Percentiles rank a stretch among this genome's conserved stretches.
These are phyloP conservation scores for Wallacemonas sp. DNA, from an alignment of 208 protist species.

Conservation along the genomic window DNA sequence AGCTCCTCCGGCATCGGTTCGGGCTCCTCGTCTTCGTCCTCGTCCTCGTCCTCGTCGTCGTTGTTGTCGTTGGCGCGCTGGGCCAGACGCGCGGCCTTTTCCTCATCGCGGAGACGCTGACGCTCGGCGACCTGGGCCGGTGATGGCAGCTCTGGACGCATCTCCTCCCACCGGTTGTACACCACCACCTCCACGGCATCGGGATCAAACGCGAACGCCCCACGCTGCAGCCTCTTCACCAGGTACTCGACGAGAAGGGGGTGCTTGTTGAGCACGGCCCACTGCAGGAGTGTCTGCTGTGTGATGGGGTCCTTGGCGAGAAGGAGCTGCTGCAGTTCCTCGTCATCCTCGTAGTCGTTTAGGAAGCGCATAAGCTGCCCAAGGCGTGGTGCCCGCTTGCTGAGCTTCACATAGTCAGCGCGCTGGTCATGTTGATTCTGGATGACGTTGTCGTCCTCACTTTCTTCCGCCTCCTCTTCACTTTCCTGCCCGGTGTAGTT, in stretches of 20 bases:
- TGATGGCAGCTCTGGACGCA: slow-evolving; percentile 75
- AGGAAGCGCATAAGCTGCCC: slow-evolving; percentile 76
- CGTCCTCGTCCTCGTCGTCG: slow-evolving; percentile 62
- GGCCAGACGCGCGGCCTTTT: slow-evolving; percentile 60
- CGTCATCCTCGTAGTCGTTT: slow-evolving; percentile 85
- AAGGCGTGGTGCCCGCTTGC: slow-evolving; percentile 59
- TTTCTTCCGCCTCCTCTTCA: slow-evolving; percentile 41
- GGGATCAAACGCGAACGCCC: slow-evolving; percentile 79
- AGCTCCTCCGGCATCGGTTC: slow-evolving; percentile 83
- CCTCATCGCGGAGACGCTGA: slow-evolving; percentile 67
- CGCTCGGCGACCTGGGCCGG: slow-evolving; percentile 71
- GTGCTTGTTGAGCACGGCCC: slow-evolving; percentile 82
- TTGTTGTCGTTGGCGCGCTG: slow-evolving; percentile 38
- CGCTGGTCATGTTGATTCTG: slow-evolving; percentile 22
- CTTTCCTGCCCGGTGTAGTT: slow-evolving; percentile 33
- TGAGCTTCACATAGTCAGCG: slow-evolving; percentile 65
- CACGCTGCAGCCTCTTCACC: slow-evolving; percentile 70
- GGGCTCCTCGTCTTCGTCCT: slow-evolving; percentile 78
- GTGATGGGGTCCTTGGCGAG: slow-evolving; percentile 84
- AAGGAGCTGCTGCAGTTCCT: slow-evolving; percentile 71
- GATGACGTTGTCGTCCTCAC: slow-evolving; percentile 29
- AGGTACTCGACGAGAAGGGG: slow-evolving; percentile 88
- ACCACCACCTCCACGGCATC: slow-evolving; percentile 73
- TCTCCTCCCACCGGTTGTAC: slow-evolving; percentile 86
- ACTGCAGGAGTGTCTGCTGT: slow-evolving; percentile 85